Evolutionary conservation across 1,284 basidiomycete genomes (phyloP).

Genomic region (Melampsora americana): DNA sequence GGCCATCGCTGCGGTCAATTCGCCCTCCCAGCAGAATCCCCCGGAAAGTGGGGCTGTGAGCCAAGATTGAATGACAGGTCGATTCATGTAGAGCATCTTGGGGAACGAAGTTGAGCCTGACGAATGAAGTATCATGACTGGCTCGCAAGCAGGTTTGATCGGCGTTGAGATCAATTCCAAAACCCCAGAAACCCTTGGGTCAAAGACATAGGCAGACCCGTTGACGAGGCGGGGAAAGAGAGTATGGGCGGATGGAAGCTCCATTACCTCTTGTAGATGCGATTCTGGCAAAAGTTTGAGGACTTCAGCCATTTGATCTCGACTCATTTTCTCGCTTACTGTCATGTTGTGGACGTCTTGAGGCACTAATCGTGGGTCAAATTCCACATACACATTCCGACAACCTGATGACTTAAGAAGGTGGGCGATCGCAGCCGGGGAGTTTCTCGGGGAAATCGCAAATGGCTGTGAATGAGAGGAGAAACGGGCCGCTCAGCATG

Average conservation of each 20-base stretch:
- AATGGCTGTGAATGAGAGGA: constrained; percentile 44
- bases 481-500: neutral
- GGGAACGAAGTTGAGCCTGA: constrained; percentile 5
- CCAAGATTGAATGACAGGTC: neutral
- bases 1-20: neutral
- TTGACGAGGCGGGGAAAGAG: neutral
- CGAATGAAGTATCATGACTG: constrained; percentile 9
- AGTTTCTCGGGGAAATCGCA: constrained; percentile 57
- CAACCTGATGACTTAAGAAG: constrained; percentile 53
- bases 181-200: neutral
- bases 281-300: constrained; percentile 1
- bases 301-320: neutral
- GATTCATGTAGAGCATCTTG: constrained; percentile 1
- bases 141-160: neutral
- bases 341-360: neutral
- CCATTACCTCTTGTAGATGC: neutral
- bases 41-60: neutral
- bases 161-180: neutral
- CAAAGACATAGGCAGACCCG: neutral
- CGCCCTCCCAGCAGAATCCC: neutral
- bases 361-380: constrained; percentile 1
- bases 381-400: constrained; percentile 49
- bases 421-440: constrained; percentile 54
- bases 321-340: neutral
- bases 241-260: neutral